Evolutionary conservation across 805 yeast species (phyloP).

Genomic region (Candida ortonii): DNA sequence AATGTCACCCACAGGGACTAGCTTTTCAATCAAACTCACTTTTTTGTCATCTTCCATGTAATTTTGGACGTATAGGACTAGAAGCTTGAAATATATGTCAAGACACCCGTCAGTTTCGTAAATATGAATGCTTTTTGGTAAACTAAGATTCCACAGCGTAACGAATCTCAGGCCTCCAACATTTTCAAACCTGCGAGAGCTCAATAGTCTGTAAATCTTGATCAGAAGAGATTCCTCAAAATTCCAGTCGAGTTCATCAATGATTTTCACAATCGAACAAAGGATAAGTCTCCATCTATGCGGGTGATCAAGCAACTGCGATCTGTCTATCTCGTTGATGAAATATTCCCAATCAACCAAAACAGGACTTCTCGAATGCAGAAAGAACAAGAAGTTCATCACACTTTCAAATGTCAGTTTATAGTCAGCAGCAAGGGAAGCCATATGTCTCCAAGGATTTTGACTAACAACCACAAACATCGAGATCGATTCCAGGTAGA

Average conservation of each 20-base stretch:
- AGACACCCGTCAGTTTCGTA: constrained; percentile 29
- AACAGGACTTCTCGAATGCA: constrained; percentile 24
- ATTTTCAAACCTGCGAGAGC: constrained; percentile 29
- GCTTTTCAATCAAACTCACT: constrained; percentile 29
- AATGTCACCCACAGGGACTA: constrained; percentile 34
- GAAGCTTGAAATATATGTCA: constrained; percentile 31
- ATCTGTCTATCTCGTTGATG: constrained; percentile 18
- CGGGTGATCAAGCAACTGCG: constrained; percentile 5
- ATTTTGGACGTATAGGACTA: constrained; percentile 22
- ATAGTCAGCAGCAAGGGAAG: constrained; percentile 9
- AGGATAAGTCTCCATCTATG: constrained; percentile 19
- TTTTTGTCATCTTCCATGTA: constrained; percentile 17
- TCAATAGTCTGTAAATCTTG: constrained; percentile 27
- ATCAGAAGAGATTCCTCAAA: constrained; percentile 31
- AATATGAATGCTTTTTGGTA: constrained; percentile 13
- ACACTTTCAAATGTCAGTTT: constrained; percentile 19
- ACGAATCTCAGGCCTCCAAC: constrained; percentile 15
- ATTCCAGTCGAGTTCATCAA: constrained; percentile 27
- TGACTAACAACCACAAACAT: constrained; percentile 19
- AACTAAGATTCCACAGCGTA: constrained; percentile 12
- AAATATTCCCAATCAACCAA: constrained; percentile 33
- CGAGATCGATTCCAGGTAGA: constrained; percentile 23
- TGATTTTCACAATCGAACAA: constrained; percentile 19
- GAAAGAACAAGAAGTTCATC: constrained; percentile 24
- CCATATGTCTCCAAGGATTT: constrained; percentile 30